phyloP scores from a whole-genome alignment of 768 basidiomycete species.

The Suillus brevipes region DNA sequence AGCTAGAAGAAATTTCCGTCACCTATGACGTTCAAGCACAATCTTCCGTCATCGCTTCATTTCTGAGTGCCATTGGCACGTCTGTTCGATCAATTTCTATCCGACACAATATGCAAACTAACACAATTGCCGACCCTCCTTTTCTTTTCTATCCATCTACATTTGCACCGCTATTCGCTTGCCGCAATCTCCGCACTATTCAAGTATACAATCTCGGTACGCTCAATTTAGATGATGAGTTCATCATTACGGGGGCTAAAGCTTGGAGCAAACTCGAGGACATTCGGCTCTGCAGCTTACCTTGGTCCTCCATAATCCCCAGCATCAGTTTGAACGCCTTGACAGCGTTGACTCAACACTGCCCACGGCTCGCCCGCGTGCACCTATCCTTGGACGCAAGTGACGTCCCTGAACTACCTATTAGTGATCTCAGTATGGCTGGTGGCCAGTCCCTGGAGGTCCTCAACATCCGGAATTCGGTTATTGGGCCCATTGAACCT shows the following conservation, averaged over 20 bases:
- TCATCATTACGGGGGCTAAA: slow-evolving; percentile 24
- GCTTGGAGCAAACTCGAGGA: slow-evolving; percentile 30
- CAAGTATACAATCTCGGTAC: slow-evolving; percentile 27
- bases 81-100: slow-evolving; percentile 21
- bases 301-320: slow-evolving; percentile 19
- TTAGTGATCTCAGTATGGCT: background rate
- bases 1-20: slow-evolving; percentile 24
- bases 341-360: slow-evolving; percentile 21
- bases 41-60: slow-evolving; percentile 19
- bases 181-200: slow-evolving; percentile 20
- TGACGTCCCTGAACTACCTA: slow-evolving; percentile 1
- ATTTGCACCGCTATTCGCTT: slow-evolving; percentile 25
- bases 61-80: slow-evolving; percentile 18
- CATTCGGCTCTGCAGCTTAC: slow-evolving; percentile 28
- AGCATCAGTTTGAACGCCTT: slow-evolving; percentile 20
- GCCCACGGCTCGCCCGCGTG: slow-evolving; percentile 19
- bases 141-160: slow-evolving; percentile 27
- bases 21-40: slow-evolving; percentile 30
- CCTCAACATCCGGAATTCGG: slow-evolving; percentile 31
- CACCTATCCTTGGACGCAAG: slow-evolving; percentile 28
- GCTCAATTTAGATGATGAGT: slow-evolving; percentile 28
- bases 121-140: slow-evolving; percentile 21
- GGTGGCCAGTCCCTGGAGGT: slow-evolving; percentile 19
- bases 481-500: slow-evolving; percentile 23
- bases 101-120: slow-evolving; percentile 26